Conservation (phyloP, 805 yeast species). For the Kluyveromyces aestuarii region DNA sequence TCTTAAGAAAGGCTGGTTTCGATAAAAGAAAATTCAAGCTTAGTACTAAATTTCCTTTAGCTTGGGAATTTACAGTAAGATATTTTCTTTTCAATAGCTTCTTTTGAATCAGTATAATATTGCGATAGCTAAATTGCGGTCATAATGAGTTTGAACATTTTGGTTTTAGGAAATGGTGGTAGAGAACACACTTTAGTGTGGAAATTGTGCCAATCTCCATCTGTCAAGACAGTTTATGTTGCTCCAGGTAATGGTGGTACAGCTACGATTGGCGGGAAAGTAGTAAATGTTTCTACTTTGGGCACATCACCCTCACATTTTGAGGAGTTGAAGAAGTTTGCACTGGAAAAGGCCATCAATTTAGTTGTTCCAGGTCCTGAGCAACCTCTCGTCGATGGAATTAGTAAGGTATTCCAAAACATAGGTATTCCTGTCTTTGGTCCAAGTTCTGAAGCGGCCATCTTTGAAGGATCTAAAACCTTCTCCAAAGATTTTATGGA, state of each 20-base stretch:
- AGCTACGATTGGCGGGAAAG: constrained; percentile 40
- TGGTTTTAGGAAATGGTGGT: constrained; percentile 95
- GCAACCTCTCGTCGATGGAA: constrained; percentile 95
- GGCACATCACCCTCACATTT: constrained; percentile 62
- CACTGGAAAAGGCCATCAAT: constrained; percentile 51
- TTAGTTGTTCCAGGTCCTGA: constrained; percentile 98
- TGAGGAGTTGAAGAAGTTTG: constrained; percentile 60
- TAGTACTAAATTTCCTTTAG: too few relatives aligned
- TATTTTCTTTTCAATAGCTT: too few relatives aligned
- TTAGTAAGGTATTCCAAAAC: constrained; percentile 57
- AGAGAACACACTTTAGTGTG: constrained; percentile 97
- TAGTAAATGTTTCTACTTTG: constrained; percentile 56
- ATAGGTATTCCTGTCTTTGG: constrained; percentile 96
- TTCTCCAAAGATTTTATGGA: constrained; percentile 92
- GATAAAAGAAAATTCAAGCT: too few relatives aligned
- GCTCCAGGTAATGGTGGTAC: constrained; percentile 99
- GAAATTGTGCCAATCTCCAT: constrained; percentile 73
- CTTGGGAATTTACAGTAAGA: too few relatives aligned
- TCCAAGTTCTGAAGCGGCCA: constrained; percentile 85
- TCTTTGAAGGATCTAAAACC: constrained; percentile 94
- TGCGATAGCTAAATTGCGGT: background rate
- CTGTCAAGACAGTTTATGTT: constrained; percentile 66
- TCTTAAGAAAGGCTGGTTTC: background rate
- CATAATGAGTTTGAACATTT: constrained; percentile 42
- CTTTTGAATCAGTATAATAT: too few relatives aligned